Conservation (phyloP, 345 rosid genomes). For the Aquilaria yunnanensis region DNA sequence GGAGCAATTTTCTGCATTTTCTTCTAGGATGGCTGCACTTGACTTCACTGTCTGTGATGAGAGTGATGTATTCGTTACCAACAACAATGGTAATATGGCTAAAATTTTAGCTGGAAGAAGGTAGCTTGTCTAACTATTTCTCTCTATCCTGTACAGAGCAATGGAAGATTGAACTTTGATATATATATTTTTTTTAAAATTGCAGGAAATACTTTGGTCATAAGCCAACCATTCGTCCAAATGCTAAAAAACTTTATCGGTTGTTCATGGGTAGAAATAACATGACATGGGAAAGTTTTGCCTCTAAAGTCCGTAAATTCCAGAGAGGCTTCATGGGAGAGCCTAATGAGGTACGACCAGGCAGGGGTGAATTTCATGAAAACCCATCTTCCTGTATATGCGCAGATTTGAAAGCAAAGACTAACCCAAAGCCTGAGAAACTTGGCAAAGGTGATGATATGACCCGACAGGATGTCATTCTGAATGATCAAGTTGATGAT, state of each 20-base stretch:
- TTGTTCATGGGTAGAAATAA: conserved; percentile 59
- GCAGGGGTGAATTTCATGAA: conserved; percentile 99
- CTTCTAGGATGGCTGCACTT: conserved; percentile 98
- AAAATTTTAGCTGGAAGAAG: conserved; percentile 89
- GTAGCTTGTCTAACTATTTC: conserved; percentile 25
- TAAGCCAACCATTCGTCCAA: conserved; percentile 93
- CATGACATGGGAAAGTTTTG: conserved; percentile 86
- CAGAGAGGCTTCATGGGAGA: conserved; percentile 97
- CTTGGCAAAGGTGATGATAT: conserved; percentile 33
- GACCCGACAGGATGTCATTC: conserved; percentile 24
- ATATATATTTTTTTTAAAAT: background rate
- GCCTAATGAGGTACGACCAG: conserved; percentile 88
- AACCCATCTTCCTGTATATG: conserved; percentile 91
- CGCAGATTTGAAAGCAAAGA: conserved; percentile 47
- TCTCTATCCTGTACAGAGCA: conserved; percentile 1
- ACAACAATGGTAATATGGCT: conserved; percentile 99
- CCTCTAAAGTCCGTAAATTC: conserved; percentile 57
- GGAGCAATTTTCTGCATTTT: conserved; percentile 64
- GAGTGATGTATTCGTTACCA: conserved; percentile 94
- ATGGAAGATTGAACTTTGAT: conserved; percentile 12
- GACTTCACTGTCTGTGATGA: conserved; percentile 93
- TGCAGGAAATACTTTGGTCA: conserved; percentile 92
- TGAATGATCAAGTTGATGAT: conserved; percentile 26
- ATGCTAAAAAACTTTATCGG: conserved; percentile 75
- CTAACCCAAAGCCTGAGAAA: conserved; percentile 40